A percentile compares a stretch with the other conserved stretches of the same genome.
These are phyloP conservation scores for Acrodontium crateriforme DNA, from an alignment of 2,329 filamentous ascomycete genomes.

Conservation along the genomic window DNA sequence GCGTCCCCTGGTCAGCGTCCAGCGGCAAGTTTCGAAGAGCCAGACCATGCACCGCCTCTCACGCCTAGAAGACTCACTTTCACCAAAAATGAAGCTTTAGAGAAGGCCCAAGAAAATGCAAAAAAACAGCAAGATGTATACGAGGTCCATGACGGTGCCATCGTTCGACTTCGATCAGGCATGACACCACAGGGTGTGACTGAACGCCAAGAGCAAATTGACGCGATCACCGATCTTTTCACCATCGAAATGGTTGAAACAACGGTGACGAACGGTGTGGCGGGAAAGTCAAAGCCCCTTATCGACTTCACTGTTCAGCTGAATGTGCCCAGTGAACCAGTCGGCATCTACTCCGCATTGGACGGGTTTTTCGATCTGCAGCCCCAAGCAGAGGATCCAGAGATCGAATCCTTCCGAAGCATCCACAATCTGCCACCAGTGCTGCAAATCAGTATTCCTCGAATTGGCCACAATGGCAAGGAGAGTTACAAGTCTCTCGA, in stretches of 20 bases:
- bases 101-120: conserved; percentile 45
- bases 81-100: conserved; percentile 20
- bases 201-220: conserved; percentile 56
- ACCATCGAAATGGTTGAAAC: conserved; percentile 13
- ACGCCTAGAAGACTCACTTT: conserved; percentile 36
- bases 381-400: conserved; percentile 45
- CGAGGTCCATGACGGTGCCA: conserved; percentile 85
- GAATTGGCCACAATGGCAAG: conserved; percentile 42
- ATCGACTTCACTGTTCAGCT: conserved; percentile 48
- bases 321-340: conserved; percentile 42
- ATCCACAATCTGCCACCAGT: conserved; percentile 57
- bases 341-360: conserved; percentile 69
- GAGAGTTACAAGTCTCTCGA: conserved; percentile 60
- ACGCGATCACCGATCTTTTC: conserved; percentile 30
- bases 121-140: conserved; percentile 75
- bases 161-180: conserved; percentile 81
- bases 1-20: conserved; percentile 25
- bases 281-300: conserved; percentile 6
- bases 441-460: conserved; percentile 78
- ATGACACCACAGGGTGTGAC: conserved; percentile 58
- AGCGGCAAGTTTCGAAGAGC: conserved; percentile 20
- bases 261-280: conserved; percentile 8
- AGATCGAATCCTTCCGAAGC: conserved; percentile 51
- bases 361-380: conserved; percentile 76
- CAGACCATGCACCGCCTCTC: conserved; percentile 36